These are phyloP conservation scores for Schizothecium vesticola DNA, from an alignment of 495 filamentous ascomycete genomes.

Conservation along the genomic window DNA sequence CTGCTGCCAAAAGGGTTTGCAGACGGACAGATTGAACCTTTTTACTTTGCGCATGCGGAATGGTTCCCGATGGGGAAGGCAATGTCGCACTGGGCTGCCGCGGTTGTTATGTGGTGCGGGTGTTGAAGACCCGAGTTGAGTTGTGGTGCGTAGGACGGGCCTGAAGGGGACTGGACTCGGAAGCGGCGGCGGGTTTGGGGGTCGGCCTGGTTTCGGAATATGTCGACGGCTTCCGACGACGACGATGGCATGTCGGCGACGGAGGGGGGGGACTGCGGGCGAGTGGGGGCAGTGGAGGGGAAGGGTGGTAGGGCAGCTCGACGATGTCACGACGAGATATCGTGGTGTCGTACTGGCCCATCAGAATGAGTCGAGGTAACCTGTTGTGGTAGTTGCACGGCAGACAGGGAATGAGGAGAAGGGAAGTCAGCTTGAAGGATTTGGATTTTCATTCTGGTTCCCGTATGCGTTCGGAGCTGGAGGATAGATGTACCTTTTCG, in stretches of 20 bases:
- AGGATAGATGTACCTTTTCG: neutral
- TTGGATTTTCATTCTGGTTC: neutral
- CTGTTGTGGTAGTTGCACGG: constrained; percentile 1
- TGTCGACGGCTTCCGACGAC: neutral
- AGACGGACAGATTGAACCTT: neutral
- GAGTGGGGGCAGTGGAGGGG: neutral
- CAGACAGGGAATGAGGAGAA: neutral
- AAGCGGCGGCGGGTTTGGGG: neutral
- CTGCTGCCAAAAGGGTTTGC: neutral
- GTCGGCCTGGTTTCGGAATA: neutral
- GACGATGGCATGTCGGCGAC: neutral
- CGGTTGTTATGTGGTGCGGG: no score
- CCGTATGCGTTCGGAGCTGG: neutral
- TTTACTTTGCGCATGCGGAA: neutral
- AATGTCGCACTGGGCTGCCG: neutral
- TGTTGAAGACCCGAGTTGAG: no score
- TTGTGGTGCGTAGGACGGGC: neutral
- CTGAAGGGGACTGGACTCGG: neutral
- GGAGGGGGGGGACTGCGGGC: neutral
- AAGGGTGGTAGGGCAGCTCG: neutral
- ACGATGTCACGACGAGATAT: constrained; percentile 10
- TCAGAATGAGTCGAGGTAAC: neutral
- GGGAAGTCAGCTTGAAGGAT: neutral
- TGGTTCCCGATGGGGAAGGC: neutral
- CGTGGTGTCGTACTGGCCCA: neutral